phyloP scores from a whole-genome alignment of 2,329 filamentous ascomycete genomes.

The Nannizzia gypsea region DNA sequence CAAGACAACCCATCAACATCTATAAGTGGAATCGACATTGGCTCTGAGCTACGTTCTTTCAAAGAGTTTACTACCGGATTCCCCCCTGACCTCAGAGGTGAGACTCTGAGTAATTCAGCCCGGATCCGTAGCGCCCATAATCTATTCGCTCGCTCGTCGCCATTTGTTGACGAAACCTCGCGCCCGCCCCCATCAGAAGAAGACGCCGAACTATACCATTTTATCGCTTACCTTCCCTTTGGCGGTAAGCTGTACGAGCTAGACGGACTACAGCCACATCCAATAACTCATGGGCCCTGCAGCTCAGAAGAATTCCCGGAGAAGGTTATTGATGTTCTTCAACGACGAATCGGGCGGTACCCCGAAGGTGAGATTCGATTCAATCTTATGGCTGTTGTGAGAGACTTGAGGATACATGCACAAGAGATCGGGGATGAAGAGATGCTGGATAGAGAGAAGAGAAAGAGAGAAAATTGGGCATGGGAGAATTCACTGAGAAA shows the following conservation, averaged over 20 bases:
- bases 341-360: constrained; percentile 72
- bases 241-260: constrained; percentile 79
- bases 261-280: constrained; percentile 84
- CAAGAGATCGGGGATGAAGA: constrained; percentile 73
- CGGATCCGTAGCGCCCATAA: constrained; percentile 73
- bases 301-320: constrained; percentile 52
- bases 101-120: constrained; percentile 59
- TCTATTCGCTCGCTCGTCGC: constrained; percentile 74
- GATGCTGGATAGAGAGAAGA: constrained; percentile 63
- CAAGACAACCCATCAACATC: constrained; percentile 39
- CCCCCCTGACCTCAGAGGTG: constrained; percentile 61
- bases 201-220: constrained; percentile 83
- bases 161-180: constrained; percentile 85
- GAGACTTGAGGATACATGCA: constrained; percentile 66
- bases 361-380: constrained; percentile 82
- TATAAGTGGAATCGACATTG: constrained; percentile 51
- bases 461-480: constrained; percentile 74
- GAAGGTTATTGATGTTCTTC: constrained; percentile 76
- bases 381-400: constrained; percentile 86
- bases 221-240: constrained; percentile 84
- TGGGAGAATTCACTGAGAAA: constrained; percentile 88
- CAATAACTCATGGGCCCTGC: constrained; percentile 77
- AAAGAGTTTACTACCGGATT: constrained; percentile 80
- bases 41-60: constrained; percentile 59
- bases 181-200: constrained; percentile 56